Conservation (phyloP, 2,329 filamentous ascomycete genomes). For the Claviceps sp. region DNA sequence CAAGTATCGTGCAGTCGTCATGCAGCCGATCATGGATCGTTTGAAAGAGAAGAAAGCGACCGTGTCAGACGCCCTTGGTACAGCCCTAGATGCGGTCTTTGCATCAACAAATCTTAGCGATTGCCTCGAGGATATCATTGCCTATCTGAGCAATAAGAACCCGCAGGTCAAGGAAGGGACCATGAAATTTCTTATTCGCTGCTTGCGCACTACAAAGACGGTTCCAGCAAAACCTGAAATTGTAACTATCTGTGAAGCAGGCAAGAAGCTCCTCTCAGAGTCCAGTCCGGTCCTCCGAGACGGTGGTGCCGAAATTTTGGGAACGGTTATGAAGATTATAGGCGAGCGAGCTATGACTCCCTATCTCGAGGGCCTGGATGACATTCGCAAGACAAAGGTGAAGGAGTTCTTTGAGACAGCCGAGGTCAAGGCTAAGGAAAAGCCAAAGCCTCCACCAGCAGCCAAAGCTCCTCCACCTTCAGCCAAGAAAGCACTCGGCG, state of each 20-base stretch:
- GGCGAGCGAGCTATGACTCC: slow-evolving; percentile 92
- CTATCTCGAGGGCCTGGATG: slow-evolving; percentile 82
- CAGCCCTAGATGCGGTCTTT: slow-evolving; percentile 63
- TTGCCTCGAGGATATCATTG: slow-evolving; percentile 77
- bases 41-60: slow-evolving; percentile 93
- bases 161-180: slow-evolving; percentile 95
- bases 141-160: slow-evolving; percentile 86
- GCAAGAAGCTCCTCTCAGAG: slow-evolving; percentile 82
- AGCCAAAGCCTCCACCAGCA: slow-evolving; percentile 68
- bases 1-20: slow-evolving; percentile 68
- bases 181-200: slow-evolving; percentile 83
- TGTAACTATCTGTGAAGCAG: slow-evolving; percentile 70
- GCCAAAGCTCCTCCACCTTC: slow-evolving; percentile 34
- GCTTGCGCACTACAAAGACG: slow-evolving; percentile 67
- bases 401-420: slow-evolving; percentile 74
- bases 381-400: slow-evolving; percentile 89
- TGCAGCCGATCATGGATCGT: slow-evolving; percentile 85
- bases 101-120: slow-evolving; percentile 60
- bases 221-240: slow-evolving; percentile 79
- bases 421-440: slow-evolving; percentile 39
- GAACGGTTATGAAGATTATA: slow-evolving; percentile 97
- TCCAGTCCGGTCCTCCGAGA: slow-evolving; percentile 75
- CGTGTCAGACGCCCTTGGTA: slow-evolving; percentile 77
- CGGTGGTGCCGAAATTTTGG: slow-evolving; percentile 81
- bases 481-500: slow-evolving; percentile 33